These are phyloP conservation scores for Fusarium pseudocircinatum DNA, from an alignment of 2,329 filamentous ascomycete genomes.

Conservation along the genomic window DNA sequence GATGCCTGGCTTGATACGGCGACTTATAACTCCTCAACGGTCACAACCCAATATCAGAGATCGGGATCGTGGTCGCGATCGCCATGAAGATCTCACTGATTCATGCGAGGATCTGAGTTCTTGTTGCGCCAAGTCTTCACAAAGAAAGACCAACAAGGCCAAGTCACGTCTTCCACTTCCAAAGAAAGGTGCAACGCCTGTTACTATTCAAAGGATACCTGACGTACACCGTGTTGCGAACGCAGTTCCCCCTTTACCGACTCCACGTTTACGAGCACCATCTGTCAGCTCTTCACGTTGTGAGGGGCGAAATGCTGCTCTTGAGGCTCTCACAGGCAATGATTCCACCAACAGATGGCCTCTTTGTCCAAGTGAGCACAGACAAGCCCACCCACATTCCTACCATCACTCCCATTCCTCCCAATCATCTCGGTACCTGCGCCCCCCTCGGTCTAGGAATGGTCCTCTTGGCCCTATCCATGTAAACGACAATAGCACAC, in stretches of 20 bases:
- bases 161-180: slow-evolving; percentile 38
- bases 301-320: slow-evolving; percentile 49
- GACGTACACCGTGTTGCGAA: slow-evolving; percentile 52
- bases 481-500: slow-evolving; percentile 5
- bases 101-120: slow-evolving; percentile 35
- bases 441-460: slow-evolving; percentile 37
- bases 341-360: slow-evolving; percentile 40
- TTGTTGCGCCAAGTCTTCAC: slow-evolving; percentile 21
- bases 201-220: slow-evolving; percentile 50
- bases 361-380: slow-evolving; percentile 48
- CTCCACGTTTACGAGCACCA: slow-evolving; percentile 52
- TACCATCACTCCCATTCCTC: slow-evolving; percentile 29
- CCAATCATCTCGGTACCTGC: slow-evolving; percentile 19
- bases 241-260: slow-evolving; percentile 52
- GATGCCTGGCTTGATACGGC: slow-evolving; percentile 41
- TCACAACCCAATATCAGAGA: slow-evolving; percentile 10
- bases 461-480: slow-evolving; percentile 12
- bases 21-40: slow-evolving; percentile 37
- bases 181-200: slow-evolving; percentile 27
- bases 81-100: slow-evolving; percentile 24
- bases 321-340: slow-evolving; percentile 43
- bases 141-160: slow-evolving; percentile 25
- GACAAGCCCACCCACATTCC: slow-evolving; percentile 34
- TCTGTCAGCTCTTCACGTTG: slow-evolving; percentile 56
- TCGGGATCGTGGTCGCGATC: slow-evolving; percentile 9